Evolutionary conservation across 2,329 filamentous ascomycete species (phyloP), one percentile per base, ranked within the genome.

Genomic region (Fusarium incarnatum): DNA sequence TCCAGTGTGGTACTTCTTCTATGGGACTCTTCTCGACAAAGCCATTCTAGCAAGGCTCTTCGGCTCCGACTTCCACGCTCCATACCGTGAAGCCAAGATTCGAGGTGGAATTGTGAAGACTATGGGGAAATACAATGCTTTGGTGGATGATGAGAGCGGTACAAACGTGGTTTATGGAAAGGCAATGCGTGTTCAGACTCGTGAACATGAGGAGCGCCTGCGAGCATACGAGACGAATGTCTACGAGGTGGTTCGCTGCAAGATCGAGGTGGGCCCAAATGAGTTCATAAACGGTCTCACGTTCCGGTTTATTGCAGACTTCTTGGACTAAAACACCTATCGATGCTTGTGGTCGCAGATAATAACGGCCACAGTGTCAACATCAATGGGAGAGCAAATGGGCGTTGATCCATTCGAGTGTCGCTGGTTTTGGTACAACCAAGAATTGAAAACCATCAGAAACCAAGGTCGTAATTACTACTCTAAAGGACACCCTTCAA

Each of bases 401-500:
- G 32, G 9, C 9, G 8, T 18, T 37, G 18, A 11, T 18, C 9
- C 0, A 6, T 37, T n/a, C 9, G 3, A 1, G 9, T n/a, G 9
- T 37, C 34, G 8, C 16, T 37, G 16, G 6, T 37, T 11, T 10
- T 37, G 9, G 18, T 37, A 37, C 9, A n/a, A 2, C 9, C 9
- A n/a, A n/a, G 18, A n/a, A 37, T 10, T 37, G 18, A n/a, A 5
- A n/a, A n/a, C 34, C 18, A 37, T 1, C 34, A 11, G n/a, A 12
- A 13, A 12, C 12, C 27, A 28, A 28, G 27, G 1, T 1, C 27
- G 4, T 28, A 28, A 12, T 12, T 12, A 28, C 11, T 28, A 28
- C 11, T 28, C 11, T 28, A 28, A 28, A 28, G 27, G 5, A 28
- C 28, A 23, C 55, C 18, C 3, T 18, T 66, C 22, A 83, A 41